Base-by-base conservation (phyloP, 176 grass and related monocot species). In the Tillandsia leiboldiana region DNA sequence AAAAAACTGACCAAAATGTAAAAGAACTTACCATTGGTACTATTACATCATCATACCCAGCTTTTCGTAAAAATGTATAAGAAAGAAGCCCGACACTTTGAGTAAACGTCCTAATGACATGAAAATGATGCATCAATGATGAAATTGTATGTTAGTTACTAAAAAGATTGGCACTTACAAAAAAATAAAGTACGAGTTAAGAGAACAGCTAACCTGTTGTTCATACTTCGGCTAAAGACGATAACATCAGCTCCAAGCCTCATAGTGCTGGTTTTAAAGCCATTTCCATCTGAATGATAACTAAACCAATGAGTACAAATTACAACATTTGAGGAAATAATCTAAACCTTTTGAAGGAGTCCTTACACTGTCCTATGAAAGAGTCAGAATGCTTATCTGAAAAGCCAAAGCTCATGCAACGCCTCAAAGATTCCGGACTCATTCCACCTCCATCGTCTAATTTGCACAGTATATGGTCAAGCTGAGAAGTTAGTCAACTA, bases 201-300 rank as follows among this genome's bases (percentile, higher is more conserved):
- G 64, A 14, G 9, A 51, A 14, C 1, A n/a, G 26, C 51, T 53
- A 28, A 91, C 91, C 82, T 80, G 47, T 78, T 77, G 51, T 91
- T 87, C 58, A 70, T 81, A 72, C 64, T 70, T 12, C 84, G 67
- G 63, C 68, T 91, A 68, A 96, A 96, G 73, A 96, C 87, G 61
- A 91, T 87, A 69, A 59, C 91, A 74, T 91, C 91, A 70, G 91
- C 84, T 33, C 87, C 91, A 11, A 96, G 81, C 68, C 91, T 73
- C 91, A 96, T 91, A 29, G 87, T 96, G 69, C 87, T 96, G 67
- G 91, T 96, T 69, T 96, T 96, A 73, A 96, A 96, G 33, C 91
- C 91, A 28, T 96, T 96, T 71, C 91, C 91, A 83, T 96, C 87
- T 96, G 65, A 67, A 26, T 49, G 73, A 56, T 70, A 61, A 59